These are phyloP conservation scores for Microbotryum intermedium DNA, from an alignment of 1,284 basidiomycete species.

Conservation along the genomic window DNA sequence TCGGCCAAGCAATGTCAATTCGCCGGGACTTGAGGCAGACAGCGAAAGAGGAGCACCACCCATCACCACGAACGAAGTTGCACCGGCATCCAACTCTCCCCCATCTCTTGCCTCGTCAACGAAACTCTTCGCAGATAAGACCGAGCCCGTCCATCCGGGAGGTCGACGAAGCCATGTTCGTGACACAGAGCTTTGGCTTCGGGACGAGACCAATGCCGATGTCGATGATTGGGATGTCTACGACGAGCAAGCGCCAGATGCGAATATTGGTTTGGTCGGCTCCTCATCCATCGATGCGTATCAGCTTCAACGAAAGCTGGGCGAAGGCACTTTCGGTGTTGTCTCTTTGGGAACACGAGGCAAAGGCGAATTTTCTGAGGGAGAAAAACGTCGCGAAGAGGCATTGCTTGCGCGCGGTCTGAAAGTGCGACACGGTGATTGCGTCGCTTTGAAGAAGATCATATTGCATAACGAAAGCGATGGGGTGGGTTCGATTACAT, in stretches of 20 bases:
- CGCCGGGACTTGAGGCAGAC: no score
- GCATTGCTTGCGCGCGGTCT: slow-evolving; percentile 7
- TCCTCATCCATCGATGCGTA: slow-evolving; percentile 71
- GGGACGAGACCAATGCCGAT: no score
- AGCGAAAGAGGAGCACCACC: no score
- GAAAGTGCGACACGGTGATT: slow-evolving; percentile 40
- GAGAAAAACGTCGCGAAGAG: slow-evolving; percentile 10
- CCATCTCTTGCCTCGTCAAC: no score
- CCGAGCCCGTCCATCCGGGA: no score
- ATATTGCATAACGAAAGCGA: slow-evolving; percentile 94
- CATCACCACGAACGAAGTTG: no score
- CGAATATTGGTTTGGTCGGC: slow-evolving; percentile 53
- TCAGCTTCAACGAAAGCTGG: slow-evolving; percentile 70
- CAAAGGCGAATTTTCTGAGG: neutral
- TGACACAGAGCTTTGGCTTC: no score
- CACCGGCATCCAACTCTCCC: no score
- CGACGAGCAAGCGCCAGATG: slow-evolving; percentile 24
- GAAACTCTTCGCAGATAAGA: no score
- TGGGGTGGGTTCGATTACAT: slow-evolving; percentile 53
- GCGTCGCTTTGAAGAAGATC: slow-evolving; percentile 87
- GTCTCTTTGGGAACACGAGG: slow-evolving; percentile 37
- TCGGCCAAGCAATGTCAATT: no score
- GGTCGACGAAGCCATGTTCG: neutral
- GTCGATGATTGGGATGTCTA: no score
- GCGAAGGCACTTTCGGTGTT: slow-evolving; percentile 84